Evolutionary conservation across 192 early-diverging fungal genomes (phyloP).

Genomic region (Mortierella alpina): DNA sequence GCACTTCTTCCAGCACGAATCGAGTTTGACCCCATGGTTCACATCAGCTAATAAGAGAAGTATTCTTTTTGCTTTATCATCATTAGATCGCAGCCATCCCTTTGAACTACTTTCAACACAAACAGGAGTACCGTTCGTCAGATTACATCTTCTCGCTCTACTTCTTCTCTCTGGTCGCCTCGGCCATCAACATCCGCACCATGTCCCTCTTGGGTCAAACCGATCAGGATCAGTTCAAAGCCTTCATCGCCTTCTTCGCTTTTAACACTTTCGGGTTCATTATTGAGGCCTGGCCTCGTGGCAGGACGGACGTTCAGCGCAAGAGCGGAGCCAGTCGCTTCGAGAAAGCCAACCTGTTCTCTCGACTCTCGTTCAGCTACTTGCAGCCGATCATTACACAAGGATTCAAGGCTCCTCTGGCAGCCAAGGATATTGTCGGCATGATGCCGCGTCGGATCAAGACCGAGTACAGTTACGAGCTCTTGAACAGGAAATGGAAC

Average conservation of each 20-base stretch:
- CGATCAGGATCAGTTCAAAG: constrained; percentile 11
- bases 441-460: constrained; percentile 37
- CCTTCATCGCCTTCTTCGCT: constrained; percentile 37
- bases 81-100: not conserved
- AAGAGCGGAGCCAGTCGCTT: constrained; percentile 20
- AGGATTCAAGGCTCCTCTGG: constrained; percentile 37
- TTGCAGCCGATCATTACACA: constrained; percentile 43
- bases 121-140: constrained; percentile 30
- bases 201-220: constrained; percentile 22
- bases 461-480: constrained; percentile 10
- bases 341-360: constrained; percentile 50
- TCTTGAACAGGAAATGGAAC: constrained; percentile 24
- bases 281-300: constrained; percentile 44
- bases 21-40: too few relatives aligned
- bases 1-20: too few relatives aligned
- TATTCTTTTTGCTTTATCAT: too few relatives aligned
- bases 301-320: constrained; percentile 18
- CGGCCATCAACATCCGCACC: constrained; percentile 49
- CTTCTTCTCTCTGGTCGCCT: constrained; percentile 20
- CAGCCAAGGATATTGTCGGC: constrained; percentile 30
- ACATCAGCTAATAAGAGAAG: too few relatives aligned
- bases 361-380: constrained; percentile 32
- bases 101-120: constrained; percentile 36
- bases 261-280: constrained; percentile 25
- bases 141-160: constrained; percentile 34